Conservation (phyloP, 768 basidiomycete genomes). For the Serendipita vermifera region DNA sequence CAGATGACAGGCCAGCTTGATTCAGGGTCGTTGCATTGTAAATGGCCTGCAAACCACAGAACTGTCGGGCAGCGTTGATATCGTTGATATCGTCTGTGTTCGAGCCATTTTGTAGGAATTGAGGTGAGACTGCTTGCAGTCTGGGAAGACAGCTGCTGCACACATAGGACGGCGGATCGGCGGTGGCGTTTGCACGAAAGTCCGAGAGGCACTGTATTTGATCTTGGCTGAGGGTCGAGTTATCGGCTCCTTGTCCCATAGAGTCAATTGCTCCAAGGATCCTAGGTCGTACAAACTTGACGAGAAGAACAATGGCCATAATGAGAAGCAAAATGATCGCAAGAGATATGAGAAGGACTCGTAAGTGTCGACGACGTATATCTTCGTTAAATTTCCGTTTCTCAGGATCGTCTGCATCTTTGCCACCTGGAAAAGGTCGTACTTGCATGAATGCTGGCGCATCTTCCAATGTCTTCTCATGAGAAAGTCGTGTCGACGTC, state of each 20-base stretch:
- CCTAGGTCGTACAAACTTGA: background rate
- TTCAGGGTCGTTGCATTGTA: slow-evolving; percentile 29
- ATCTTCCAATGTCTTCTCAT: background rate
- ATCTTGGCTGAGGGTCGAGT: background rate
- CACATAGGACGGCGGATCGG: slow-evolving; percentile 32
- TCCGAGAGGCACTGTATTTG: background rate
- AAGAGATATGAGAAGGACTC: background rate
- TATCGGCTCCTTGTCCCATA: background rate
- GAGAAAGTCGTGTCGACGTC: background rate
- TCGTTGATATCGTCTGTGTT: slow-evolving; percentile 24
- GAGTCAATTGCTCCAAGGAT: background rate
- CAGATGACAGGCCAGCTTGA: slow-evolving; percentile 29
- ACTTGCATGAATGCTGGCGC: background rate
- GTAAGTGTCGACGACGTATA: background rate
- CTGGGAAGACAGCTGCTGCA: slow-evolving; percentile 34
- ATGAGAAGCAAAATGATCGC: background rate
- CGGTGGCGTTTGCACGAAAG: slow-evolving; percentile 26
- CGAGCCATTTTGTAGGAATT: slow-evolving; percentile 20
- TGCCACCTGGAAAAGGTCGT: background rate
- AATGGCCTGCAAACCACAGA: slow-evolving; percentile 35
- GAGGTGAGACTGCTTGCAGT: slow-evolving; percentile 27
- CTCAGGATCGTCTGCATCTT: background rate
- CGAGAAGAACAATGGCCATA: background rate
- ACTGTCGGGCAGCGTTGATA: slow-evolving; percentile 31
- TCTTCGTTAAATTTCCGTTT: background rate